Evolutionary conservation across 23 red algal species (phyloP).

Genomic region (Gracilaria domingensis): DNA sequence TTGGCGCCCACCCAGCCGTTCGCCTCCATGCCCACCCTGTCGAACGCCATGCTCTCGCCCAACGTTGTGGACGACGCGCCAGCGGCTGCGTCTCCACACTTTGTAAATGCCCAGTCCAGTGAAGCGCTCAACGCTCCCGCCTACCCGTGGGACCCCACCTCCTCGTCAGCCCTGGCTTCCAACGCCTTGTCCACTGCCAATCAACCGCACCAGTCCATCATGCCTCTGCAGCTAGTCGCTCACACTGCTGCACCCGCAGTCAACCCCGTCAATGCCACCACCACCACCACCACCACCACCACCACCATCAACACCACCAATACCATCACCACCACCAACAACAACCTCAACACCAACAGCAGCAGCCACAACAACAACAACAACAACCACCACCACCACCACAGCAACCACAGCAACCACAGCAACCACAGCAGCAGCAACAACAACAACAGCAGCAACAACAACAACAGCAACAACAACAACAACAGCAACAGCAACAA

Average conservation of each 20-base stretch:
- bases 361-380: not conserved
- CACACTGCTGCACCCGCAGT: not conserved
- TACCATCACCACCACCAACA: not conserved
- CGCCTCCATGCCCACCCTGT: too few species aligned
- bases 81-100: not conserved
- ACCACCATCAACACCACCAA: not conserved
- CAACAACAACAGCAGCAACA: not conserved
- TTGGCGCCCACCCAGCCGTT: too few species aligned
- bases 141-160: not conserved
- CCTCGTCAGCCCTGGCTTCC: not conserved
- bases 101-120: conserved; percentile 19
- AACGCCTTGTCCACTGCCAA: not conserved
- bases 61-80: too few species aligned
- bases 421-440: too few species aligned
- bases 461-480: not conserved
- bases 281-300: too few species aligned
- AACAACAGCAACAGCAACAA: too few species aligned
- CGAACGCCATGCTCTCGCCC: not conserved
- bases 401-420: not conserved
- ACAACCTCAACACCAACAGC: too few species aligned
- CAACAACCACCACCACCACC: not conserved
- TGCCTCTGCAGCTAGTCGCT: not conserved
- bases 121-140: not conserved
- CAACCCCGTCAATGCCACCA: not conserved
- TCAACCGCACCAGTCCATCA: conserved; percentile 10